Evolutionary conservation across 495 filamentous ascomycete genomes (phyloP).

Genomic region (Penicillium coffeae): DNA sequence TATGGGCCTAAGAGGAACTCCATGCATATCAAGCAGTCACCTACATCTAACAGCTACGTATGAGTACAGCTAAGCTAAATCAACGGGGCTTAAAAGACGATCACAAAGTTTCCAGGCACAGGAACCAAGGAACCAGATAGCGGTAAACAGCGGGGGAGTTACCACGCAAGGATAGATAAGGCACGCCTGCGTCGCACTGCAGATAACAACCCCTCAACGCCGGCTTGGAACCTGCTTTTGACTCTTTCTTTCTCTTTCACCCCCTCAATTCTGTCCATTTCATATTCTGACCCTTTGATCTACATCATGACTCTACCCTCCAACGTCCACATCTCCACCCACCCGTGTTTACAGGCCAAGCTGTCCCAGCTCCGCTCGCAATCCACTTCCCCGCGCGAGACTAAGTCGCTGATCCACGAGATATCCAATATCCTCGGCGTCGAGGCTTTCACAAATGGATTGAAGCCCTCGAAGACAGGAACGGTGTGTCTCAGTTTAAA

Average conservation of each 20-base stretch:
- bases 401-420: constrained; percentile 77
- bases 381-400: constrained; percentile 65
- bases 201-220: constrained; percentile 14
- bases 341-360: constrained; percentile 85
- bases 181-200: neutral
- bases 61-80: too few species aligned
- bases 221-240: neutral
- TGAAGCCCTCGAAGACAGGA: constrained; percentile 47
- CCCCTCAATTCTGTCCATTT: neutral
- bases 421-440: constrained; percentile 78
- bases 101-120: neutral
- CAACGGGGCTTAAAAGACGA: too few species aligned
- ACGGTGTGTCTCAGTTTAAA: constrained; percentile 31
- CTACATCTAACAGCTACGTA: too few species aligned
- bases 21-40: too few species aligned
- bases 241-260: neutral
- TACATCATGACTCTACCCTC: constrained; percentile 10
- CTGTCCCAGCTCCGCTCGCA: constrained; percentile 81
- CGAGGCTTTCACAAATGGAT: constrained; percentile 68
- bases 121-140: neutral
- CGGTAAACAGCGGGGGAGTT: neutral
- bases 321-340: constrained; percentile 72
- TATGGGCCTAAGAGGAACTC: too few species aligned
- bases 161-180: neutral
- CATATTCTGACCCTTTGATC: neutral